Evolutionary conservation across 192 early-diverging fungal genomes (phyloP), one percentile per base, ranked within the genome.

Genomic region (Spizellomyces sp.): DNA sequence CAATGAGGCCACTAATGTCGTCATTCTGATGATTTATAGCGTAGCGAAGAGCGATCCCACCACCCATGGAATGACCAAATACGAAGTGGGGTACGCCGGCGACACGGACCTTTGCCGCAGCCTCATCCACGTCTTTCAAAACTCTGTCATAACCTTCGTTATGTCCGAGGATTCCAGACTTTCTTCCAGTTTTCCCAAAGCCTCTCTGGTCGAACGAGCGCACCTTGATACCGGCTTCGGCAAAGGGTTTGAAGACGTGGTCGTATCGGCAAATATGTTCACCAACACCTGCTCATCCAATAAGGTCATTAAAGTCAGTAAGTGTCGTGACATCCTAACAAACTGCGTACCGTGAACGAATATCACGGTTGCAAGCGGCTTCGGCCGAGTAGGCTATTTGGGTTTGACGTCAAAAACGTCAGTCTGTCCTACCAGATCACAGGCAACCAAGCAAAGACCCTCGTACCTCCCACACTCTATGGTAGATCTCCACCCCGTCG

Each of bases 191-290:
- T 69, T 85, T 63, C 15, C 90, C 90, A 67, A 82, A 88, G 50
- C 90, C 90, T 58, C 90, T 80, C 73, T 90, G 87, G 71, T 92
- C 89, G 63, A 73, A 87, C 10, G 70, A 79, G 50, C 79, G 79
- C 62, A 81, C 79, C 65, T 87, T 81, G 75, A 92, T 83, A 5
- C 83, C 85, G 52, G 76, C 67, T 60, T 64, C 70, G 41, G 83
- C 79, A 64, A 90, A 89, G 14, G 66, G 69, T 6, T 77, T 71
- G 66, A 89, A 88, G 62, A 92, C 76, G 52, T 86, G 80, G 59
- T 89, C 77, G 80, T 89, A 89, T 15, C 88, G 82, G 64, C 76
- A 72, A 59, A 83, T 73, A 58, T 87, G 86, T 70, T 88, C 88
- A 70, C 86, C 81, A 43, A 88, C 69, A 22, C 27, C 27, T 36